These are phyloP conservation scores for Tephrocybe sp. DNA, from an alignment of 768 basidiomycete species.

Conservation along the genomic window DNA sequence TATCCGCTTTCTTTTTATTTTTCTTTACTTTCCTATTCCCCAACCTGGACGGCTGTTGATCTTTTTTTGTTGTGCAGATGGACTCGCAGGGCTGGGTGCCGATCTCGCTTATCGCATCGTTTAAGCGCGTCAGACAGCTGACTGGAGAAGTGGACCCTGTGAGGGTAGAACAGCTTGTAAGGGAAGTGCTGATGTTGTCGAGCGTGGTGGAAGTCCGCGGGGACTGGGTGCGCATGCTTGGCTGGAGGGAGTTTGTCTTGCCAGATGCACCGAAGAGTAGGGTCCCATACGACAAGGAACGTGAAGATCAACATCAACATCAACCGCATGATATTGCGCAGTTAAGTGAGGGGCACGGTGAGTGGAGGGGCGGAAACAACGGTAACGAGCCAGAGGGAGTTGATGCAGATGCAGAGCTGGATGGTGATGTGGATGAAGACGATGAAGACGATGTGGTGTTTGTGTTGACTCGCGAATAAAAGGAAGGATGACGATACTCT, in stretches of 20 bases:
- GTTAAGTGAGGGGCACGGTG: too few species aligned
- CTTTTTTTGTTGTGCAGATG: conserved; percentile 56
- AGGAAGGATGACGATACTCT: conserved; percentile 34
- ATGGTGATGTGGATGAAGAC: conserved; percentile 51
- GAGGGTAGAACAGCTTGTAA: conserved; percentile 68
- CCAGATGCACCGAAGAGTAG: conserved; percentile 64
- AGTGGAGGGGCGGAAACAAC: not conserved
- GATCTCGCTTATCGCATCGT: conserved; percentile 78
- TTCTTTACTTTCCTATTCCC: not conserved
- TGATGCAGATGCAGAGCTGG: conserved; percentile 43
- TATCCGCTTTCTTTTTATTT: conserved; percentile 1
- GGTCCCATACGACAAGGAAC: conserved; percentile 30
- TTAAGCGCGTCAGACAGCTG: conserved; percentile 77
- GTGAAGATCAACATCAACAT: too few species aligned
- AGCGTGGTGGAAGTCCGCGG: conserved; percentile 67
- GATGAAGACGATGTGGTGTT: conserved; percentile 81
- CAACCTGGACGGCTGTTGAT: not conserved
- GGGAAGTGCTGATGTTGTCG: conserved; percentile 69
- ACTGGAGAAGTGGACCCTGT: conserved; percentile 63
- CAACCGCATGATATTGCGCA: too few species aligned
- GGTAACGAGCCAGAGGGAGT: conserved; percentile 32
- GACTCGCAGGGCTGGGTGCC: conserved; percentile 87
- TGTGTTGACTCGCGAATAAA: conserved; percentile 46
- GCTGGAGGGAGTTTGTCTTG: conserved; percentile 63
- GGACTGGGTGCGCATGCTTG: conserved; percentile 67